phyloP scores from a whole-genome alignment of 2,329 filamentous ascomycete genomes.

The Triangularia setosa region DNA sequence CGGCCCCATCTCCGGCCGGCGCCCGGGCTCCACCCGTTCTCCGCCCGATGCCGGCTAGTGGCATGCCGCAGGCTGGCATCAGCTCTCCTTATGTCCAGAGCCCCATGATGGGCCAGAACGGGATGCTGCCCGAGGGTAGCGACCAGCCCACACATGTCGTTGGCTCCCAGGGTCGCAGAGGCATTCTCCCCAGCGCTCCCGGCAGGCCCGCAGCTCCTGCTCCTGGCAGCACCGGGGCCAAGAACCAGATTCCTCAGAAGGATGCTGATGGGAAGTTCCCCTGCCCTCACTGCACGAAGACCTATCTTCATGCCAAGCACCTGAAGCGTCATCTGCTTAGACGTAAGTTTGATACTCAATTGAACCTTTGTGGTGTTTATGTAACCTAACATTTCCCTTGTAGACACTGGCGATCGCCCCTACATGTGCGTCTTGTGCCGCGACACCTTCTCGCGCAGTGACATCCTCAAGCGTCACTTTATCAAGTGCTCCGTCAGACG shows the following conservation, averaged over 20 bases:
- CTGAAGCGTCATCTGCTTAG: slow-evolving; percentile 91
- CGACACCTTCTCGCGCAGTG: slow-evolving; percentile 95
- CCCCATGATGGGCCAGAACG: slow-evolving; percentile 52
- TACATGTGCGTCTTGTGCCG: slow-evolving; percentile 98
- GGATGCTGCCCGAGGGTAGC: slow-evolving; percentile 51
- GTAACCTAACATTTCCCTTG: slow-evolving; percentile 17
- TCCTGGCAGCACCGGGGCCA: slow-evolving; percentile 63
- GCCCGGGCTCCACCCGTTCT: slow-evolving; percentile 57
- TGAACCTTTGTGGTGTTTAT: slow-evolving; percentile 10
- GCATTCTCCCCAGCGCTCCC: slow-evolving; percentile 86
- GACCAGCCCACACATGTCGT: slow-evolving; percentile 85
- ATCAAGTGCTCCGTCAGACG: slow-evolving; percentile 97
- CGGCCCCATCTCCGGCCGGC: slow-evolving; percentile 57
- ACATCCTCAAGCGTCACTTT: slow-evolving; percentile 98
- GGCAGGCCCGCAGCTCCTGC: slow-evolving; percentile 75
- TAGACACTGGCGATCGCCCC: slow-evolving; percentile 94
- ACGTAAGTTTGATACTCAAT: slow-evolving; percentile 87
- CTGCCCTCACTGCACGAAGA: slow-evolving; percentile 97
- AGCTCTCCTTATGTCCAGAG: slow-evolving; percentile 58
- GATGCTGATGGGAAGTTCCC: slow-evolving; percentile 98
- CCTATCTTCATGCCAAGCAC: slow-evolving; percentile 95
- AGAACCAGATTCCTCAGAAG: slow-evolving; percentile 86
- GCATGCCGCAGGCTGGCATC: slow-evolving; percentile 56
- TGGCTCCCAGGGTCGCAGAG: slow-evolving; percentile 86
- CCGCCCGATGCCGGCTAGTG: slow-evolving; percentile 68